phyloP scores from a whole-genome alignment of 1,139 yeast genomes.

The Zygosaccharomyces pseudobailii region DNA sequence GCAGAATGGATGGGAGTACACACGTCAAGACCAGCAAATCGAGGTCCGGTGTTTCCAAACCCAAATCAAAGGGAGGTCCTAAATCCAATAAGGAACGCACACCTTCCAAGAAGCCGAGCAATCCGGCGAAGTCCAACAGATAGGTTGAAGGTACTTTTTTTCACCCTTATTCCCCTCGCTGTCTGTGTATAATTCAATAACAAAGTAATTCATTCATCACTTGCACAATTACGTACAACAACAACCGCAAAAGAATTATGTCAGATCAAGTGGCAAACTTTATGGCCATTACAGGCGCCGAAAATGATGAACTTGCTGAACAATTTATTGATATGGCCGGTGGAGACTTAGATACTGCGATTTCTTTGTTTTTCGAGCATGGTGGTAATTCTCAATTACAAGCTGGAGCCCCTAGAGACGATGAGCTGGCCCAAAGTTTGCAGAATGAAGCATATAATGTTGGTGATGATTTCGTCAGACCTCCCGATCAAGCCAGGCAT shows the following conservation, averaged over 20 bases:
- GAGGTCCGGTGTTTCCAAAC: not conserved
- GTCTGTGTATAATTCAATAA: not conserved
- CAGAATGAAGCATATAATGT: constrained; percentile 62
- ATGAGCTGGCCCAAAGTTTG: constrained; percentile 55
- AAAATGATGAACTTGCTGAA: constrained; percentile 64
- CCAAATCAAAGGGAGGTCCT: not conserved
- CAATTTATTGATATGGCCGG: constrained; percentile 79
- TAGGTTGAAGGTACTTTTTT: not conserved
- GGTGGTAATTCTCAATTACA: constrained; percentile 39
- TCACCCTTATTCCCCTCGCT: not conserved
- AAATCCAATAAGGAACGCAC: not conserved
- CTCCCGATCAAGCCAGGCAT: constrained; percentile 74
- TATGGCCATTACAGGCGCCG: constrained; percentile 76
- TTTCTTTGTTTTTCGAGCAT: constrained; percentile 75
- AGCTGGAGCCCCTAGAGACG: constrained; percentile 42
- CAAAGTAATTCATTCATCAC: constrained; percentile 1
- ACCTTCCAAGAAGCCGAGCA: not conserved
- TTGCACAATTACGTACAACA: not conserved
- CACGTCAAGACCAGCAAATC: not conserved
- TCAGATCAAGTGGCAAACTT: constrained; percentile 60
- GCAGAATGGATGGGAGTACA: not conserved
- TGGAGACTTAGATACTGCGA: constrained; percentile 77
- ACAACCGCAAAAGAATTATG: constrained; percentile 29
- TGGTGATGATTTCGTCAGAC: constrained; percentile 56
- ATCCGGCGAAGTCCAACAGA: not conserved